Evolutionary conservation across 768 basidiomycete genomes (phyloP), one percentile per base, ranked within the genome.

Genomic region (Xerocomus spinulosus): DNA sequence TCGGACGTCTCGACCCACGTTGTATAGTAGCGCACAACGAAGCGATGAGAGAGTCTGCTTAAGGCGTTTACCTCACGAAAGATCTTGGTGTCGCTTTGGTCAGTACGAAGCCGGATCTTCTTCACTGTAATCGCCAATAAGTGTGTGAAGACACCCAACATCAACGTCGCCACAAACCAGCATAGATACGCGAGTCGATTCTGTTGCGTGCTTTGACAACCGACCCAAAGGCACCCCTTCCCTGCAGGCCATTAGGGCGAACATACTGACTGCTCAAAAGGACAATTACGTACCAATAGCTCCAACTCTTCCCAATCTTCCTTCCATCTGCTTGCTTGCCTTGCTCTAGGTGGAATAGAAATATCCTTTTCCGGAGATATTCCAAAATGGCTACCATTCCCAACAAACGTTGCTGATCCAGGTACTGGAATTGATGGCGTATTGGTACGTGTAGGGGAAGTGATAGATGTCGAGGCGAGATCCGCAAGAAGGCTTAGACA

Each of bases 301-400:
- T 95, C 93, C 9, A 96, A 70, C 62, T 95, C 92, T 59, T 94
- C 91, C 83, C 90, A 97, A 56, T 97, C 93, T 45, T 90, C 85
- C 58, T 89, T 87, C 82, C 92, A 97, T 49, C 93, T 71, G 57
- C 91, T 93, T 3, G 76, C 64, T 14, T 82, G 80, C 25, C 78
- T 73, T 23, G 75, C 63, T 21, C 66, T 56, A 32, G 55, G 55
- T 52, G 58, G 42, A 46, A 59, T 58, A 39, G 70, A 83, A 82
- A 60, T 83, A 85, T 83, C 84, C 8, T 73, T 71, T 42, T 88
- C 84, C 0, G 87, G 87, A 0, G 86, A 85, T 5, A 77, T 74
- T 40, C 63, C 49, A 62, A 64, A 40, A 9, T 56, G 40, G n/a
- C 45, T 68, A 46, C 49, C 57, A 26, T 66, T 64, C 7, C 76